Evolutionary conservation across 768 basidiomycete genomes (phyloP).

Genomic region (Paxillus rubicundulus): DNA sequence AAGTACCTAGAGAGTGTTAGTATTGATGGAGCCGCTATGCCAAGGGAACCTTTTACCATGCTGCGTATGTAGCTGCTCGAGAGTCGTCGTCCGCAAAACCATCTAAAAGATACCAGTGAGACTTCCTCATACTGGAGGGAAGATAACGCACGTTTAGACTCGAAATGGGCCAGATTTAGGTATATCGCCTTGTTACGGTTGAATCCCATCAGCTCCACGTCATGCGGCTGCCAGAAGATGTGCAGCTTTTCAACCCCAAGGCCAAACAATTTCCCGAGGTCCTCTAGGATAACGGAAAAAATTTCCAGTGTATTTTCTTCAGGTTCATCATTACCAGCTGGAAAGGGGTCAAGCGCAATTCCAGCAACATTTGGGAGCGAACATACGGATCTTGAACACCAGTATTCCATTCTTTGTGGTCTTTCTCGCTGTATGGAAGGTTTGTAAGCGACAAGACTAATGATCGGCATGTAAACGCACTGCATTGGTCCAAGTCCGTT

Average conservation of each 20-base stretch:
- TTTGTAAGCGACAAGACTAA: neutral
- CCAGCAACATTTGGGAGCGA: neutral
- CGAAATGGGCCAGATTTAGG: slow-evolving; percentile 13
- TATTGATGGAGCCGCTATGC: no score
- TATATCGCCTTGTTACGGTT: slow-evolving; percentile 14
- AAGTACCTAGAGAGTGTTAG: slow-evolving; percentile 18
- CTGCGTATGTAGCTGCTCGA: neutral
- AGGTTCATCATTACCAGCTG: slow-evolving; percentile 1
- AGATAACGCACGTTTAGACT: slow-evolving; percentile 7
- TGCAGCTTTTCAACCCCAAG: slow-evolving; percentile 5
- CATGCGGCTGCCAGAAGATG: slow-evolving; percentile 8
- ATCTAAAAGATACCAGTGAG: neutral
- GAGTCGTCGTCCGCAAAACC: neutral
- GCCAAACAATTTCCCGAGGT: slow-evolving; percentile 7
- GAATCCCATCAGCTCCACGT: slow-evolving; percentile 16
- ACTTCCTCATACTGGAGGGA: neutral
- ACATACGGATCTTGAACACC: slow-evolving; percentile 5
- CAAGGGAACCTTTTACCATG: neutral
- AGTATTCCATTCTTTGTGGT: neutral
- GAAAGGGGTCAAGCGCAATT: neutral
- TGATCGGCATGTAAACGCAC: slow-evolving; percentile 1
- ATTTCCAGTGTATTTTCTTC: slow-evolving; percentile 1
- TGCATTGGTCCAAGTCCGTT: slow-evolving; percentile 5
- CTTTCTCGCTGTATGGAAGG: neutral
- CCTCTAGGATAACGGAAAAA: slow-evolving; percentile 4